Evolutionary conservation across 768 basidiomycete genomes (phyloP).

Genomic region (Kwoniella botswanensis): DNA sequence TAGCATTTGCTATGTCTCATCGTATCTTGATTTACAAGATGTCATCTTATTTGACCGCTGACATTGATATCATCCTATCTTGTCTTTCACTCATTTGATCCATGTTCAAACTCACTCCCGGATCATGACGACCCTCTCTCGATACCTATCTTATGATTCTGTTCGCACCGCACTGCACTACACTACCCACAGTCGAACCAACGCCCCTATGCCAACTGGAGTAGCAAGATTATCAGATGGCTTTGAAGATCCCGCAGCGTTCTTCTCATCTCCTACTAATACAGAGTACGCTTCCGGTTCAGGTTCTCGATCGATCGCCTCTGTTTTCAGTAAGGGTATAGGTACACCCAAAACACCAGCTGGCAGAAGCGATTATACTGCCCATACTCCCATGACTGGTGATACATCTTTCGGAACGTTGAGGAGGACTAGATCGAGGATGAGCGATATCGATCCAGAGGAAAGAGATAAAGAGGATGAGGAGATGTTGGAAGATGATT

Average conservation of each 20-base stretch:
- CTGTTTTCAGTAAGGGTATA: slow-evolving; percentile 3
- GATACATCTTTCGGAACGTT: slow-evolving; percentile 1
- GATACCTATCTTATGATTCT: too few species aligned
- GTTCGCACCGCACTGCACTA: too few species aligned
- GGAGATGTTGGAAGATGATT: slow-evolving; percentile 20
- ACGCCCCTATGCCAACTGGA: slow-evolving; percentile 51
- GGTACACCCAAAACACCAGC: slow-evolving; percentile 12
- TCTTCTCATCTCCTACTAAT: slow-evolving; percentile 50
- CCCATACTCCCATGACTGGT: slow-evolving; percentile 14
- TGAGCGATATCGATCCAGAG: slow-evolving; percentile 33
- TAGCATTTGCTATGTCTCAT: too few species aligned
- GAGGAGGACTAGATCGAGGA: slow-evolving; percentile 1
- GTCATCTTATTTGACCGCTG: too few species aligned
- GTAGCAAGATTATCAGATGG: slow-evolving; percentile 53
- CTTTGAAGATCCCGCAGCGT: slow-evolving; percentile 56
- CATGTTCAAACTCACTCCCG: too few species aligned
- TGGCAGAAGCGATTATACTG: slow-evolving; percentile 6
- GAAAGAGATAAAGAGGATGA: slow-evolving; percentile 34
- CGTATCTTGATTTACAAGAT: too few species aligned
- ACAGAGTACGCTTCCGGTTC: background rate
- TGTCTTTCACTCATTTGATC: too few species aligned
- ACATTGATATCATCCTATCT: too few species aligned
- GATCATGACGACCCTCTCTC: too few species aligned
- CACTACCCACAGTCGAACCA: slow-evolving; percentile 46
- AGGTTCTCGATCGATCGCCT: background rate